Evolutionary conservation across 2,329 filamentous ascomycete genomes (phyloP).

Genomic region (Penicillium sp.): DNA sequence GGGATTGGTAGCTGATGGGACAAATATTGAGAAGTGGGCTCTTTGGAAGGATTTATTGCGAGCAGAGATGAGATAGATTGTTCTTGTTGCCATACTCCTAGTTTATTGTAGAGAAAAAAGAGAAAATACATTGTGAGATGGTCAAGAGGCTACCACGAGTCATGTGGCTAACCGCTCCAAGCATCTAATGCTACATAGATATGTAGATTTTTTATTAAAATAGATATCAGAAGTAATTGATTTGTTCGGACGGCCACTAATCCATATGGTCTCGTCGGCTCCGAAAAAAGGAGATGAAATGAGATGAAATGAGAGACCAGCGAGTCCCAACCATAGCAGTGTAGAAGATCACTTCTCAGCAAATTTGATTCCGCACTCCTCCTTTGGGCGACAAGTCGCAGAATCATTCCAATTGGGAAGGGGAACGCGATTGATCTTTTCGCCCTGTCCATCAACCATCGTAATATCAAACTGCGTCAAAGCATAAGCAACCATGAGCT

Average conservation of each 20-base stretch:
- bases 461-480: conserved; percentile 4
- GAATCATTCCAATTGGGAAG: conserved; percentile 10
- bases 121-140: background rate
- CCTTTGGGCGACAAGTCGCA: conserved; percentile 9
- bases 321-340: no score
- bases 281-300: background rate
- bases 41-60: conserved; percentile 26
- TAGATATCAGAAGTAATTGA: background rate
- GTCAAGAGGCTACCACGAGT: background rate
- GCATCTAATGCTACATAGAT: background rate
- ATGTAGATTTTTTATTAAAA: background rate
- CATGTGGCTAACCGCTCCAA: background rate
- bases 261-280: background rate
- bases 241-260: background rate
- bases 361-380: conserved; percentile 5
- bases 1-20: conserved; percentile 22
- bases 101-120: background rate
- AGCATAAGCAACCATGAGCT: conserved; percentile 8
- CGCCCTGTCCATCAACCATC: conserved; percentile 2
- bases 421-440: background rate
- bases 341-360: background rate
- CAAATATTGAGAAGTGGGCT: conserved; percentile 34
- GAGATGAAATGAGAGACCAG: no score
- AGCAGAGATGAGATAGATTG: conserved; percentile 26
- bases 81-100: conserved; percentile 9